Base-by-base conservation (phyloP, 345 rosid species). In the Eucalyptus cloeziana region DNA sequence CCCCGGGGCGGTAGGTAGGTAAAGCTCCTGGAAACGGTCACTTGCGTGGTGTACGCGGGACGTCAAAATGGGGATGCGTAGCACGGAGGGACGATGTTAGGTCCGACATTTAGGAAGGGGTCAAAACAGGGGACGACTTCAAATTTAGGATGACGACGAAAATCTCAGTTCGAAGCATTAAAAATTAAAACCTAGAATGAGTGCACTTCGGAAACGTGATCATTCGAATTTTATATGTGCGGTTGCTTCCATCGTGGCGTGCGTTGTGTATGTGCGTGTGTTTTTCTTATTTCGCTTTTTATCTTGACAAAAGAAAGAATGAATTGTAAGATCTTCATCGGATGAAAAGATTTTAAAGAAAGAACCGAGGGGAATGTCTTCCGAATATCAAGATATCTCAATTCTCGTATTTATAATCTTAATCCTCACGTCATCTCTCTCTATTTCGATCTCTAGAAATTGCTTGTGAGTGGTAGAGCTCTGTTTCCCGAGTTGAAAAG, bases 281-380 rank as follows among this genome's bases (percentile, higher is more conserved):
- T 4, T 21, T 52, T 21, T 21, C 0, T 8, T 21, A 21, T 21
- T 21, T 52, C 31, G 67, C 67, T 60, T 27, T 60, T 60, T 60
- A 60, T 60, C 67, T 60, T 25, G n/a, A 60, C 67, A 25, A 25
- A 27, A 60, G 25, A 7, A 21, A 52, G 25, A 60, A 60, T 11
- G 31, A 13, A 14, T 4, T 30, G 7, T 30, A 62, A 7, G 15
- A 13, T 62, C 37, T 30, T 30, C 71, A 30, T 2, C 17, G 17
- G 3, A 64, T n/a, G 33, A 13, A n/a, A 64, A 64, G 37, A 64
- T n/a, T 15, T 2, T 12, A 14, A 14, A 4, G 37, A n/a, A 64
- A n/a, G 40, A 64, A 56, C 62, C 5, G 0, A n/a, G 0, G 19
- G 21, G 21, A 21, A 4, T 4, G 19, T 2, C 21, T 64, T 64